Evolutionary conservation across 805 yeast genomes (phyloP), one percentile per base, ranked within the genome.

Genomic region (Sungouiozyma intestinalis): DNA sequence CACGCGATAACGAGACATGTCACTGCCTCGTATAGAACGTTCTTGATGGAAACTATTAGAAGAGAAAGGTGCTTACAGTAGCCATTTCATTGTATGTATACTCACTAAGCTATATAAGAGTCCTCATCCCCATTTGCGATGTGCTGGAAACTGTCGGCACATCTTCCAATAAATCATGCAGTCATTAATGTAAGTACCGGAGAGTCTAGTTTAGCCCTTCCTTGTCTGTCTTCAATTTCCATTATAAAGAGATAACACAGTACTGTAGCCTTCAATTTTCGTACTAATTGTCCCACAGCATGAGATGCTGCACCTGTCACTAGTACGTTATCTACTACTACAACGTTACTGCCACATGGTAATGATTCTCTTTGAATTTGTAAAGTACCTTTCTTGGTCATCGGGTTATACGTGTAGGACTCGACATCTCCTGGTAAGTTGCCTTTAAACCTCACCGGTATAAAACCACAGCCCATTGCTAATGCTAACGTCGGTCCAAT

Each of bases 231-330:
- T 58, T 85, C 87, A 56, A 90, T 77, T 67, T 92, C 97, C 84
- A 92, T 77, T 35, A 90, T 85, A 58, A 90, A 90, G 49, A 81
- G 68, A 63, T 77, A 90, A 65, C 87, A 95, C 40, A 80, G 61
- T 40, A 87, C 73, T 45, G 78, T 73, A 47, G 79, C 95, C 39
- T 78, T 77, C 46, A 79, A 70, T 62, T 73, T 66, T 48, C 60
- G 58, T 42, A 85, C 82, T 49, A 92, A 73, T 57, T 85, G 81
- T 44, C 94, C 95, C 32, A 97, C 97, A 45, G 92, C 96, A 42
- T 67, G 66, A 24, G 97, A 97, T 51, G 94, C 81, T 31, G 97
- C 97, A 46, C 97, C 97, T 31, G 97, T 90, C 39, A 97, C 97
- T 60, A 90, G 81, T 55, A 92, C 86, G 58, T 92, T 97, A 64